A percentile compares a stretch with the other conserved stretches of the same genome.
phyloP scores from a whole-genome alignment of 2,329 filamentous ascomycete species.

The Colletotrichum spinosum region DNA sequence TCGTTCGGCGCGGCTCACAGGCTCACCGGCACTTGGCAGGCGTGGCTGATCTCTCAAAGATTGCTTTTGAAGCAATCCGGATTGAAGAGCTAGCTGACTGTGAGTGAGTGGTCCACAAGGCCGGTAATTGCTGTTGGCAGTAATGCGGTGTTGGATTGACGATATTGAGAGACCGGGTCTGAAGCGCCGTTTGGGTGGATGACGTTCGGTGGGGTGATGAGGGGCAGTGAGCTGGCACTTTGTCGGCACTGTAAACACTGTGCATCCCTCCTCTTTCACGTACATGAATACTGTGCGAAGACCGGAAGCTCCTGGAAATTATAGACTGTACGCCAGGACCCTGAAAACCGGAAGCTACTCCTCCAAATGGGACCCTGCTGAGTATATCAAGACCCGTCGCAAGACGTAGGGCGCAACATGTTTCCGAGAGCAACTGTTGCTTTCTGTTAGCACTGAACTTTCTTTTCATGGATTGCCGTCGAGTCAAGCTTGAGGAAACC shows the following conservation, averaged over 20 bases:
- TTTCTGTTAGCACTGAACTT: no score
- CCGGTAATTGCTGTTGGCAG: background rate
- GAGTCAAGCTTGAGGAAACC: no score
- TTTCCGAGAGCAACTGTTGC: no score
- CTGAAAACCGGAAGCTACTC: background rate
- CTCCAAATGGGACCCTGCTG: no score
- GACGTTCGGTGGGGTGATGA: conserved; percentile 38
- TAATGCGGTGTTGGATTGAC: conserved; percentile 1
- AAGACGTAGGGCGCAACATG: no score
- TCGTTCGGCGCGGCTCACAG: background rate
- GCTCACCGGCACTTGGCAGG: background rate
- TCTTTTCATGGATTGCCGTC: no score
- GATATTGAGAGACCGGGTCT: conserved; percentile 25
- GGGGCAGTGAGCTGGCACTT: conserved; percentile 8
- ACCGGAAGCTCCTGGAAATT: background rate
- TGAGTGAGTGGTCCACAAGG: background rate
- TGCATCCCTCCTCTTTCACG: no score
- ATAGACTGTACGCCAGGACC: conserved; percentile 7
- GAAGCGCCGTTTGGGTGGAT: conserved; percentile 23
- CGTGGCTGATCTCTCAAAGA: background rate
- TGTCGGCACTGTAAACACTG: conserved; percentile 10
- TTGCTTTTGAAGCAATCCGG: no score
- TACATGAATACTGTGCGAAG: background rate
- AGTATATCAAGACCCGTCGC: no score
- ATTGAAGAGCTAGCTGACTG: conserved; percentile 5